These are phyloP conservation scores for Blastocystis sp. DNA, from an alignment of 352 stramenopile species.

Conservation along the genomic window DNA sequence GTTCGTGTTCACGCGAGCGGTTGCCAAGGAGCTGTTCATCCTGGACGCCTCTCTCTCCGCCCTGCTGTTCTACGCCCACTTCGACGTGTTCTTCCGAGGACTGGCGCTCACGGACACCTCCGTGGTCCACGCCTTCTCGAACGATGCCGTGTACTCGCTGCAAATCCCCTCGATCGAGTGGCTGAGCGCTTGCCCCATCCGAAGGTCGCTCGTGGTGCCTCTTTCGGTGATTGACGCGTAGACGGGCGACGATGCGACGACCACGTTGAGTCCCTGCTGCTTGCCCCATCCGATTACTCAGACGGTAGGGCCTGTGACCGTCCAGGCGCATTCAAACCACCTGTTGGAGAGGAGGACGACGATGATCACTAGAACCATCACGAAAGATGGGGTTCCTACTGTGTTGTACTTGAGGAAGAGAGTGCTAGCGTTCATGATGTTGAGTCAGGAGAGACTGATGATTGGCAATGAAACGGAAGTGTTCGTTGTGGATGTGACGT, in stretches of 20 bases:
- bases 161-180: background rate
- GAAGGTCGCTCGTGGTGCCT: background rate
- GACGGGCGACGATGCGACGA: background rate
- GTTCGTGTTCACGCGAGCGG: background rate
- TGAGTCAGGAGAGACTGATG: background rate
- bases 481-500: background rate
- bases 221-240: background rate
- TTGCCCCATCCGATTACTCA: background rate
- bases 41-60: background rate
- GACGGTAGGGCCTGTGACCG: background rate
- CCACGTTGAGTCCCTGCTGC: background rate
- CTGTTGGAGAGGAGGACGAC: background rate
- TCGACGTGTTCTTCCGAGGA: constrained; percentile 32
- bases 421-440: background rate
- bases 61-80: background rate
- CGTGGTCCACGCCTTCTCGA: background rate
- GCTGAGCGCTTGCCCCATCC: background rate
- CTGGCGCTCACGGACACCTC: background rate
- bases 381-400: background rate
- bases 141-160: background rate
- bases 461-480: background rate
- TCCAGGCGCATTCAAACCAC: background rate
- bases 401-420: background rate
- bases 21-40: constrained; percentile 17
- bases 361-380: background rate